Evolutionary conservation across 1,284 basidiomycete genomes (phyloP).

Genomic region (Ceratobasidium papillatum): DNA sequence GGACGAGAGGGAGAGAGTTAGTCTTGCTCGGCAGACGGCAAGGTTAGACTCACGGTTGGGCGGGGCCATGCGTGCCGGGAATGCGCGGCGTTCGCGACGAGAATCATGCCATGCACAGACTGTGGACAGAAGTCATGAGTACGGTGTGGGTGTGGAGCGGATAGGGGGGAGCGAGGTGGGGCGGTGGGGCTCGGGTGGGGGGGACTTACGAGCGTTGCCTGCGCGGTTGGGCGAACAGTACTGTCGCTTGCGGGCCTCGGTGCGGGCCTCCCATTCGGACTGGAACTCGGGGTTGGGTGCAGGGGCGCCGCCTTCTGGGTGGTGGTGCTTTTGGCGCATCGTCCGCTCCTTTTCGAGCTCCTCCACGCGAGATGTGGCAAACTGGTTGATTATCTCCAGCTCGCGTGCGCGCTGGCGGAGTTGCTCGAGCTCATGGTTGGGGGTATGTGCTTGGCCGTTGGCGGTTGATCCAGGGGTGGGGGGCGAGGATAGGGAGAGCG

Average conservation of each 20-base stretch:
- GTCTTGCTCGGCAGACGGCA: neutral
- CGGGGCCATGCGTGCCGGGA: slow-evolving; percentile 33
- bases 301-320: neutral
- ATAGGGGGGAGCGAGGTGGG: slow-evolving; percentile 35
- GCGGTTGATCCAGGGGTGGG: slow-evolving; percentile 27
- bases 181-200: slow-evolving; percentile 20
- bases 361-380: slow-evolving; percentile 32
- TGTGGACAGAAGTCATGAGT: neutral
- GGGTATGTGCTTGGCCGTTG: neutral
- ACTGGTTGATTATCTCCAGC: slow-evolving; percentile 37
- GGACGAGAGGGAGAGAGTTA: neutral
- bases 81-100: slow-evolving; percentile 30
- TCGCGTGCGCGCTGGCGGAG: slow-evolving; percentile 32
- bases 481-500: slow-evolving; percentile 19
- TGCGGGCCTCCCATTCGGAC: slow-evolving; percentile 28
- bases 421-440: slow-evolving; percentile 30
- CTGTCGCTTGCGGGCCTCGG: slow-evolving; percentile 31
- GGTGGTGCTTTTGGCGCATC: neutral
- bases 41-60: slow-evolving; percentile 36
- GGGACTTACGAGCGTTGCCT: slow-evolving; percentile 36
- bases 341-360: slow-evolving; percentile 29
- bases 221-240: slow-evolving; percentile 38
- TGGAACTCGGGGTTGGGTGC: neutral
- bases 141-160: neutral
- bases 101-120: slow-evolving; percentile 38